Conservation (phyloP, 2,329 filamentous ascomycete species). For the Trichoderma gracile region DNA sequence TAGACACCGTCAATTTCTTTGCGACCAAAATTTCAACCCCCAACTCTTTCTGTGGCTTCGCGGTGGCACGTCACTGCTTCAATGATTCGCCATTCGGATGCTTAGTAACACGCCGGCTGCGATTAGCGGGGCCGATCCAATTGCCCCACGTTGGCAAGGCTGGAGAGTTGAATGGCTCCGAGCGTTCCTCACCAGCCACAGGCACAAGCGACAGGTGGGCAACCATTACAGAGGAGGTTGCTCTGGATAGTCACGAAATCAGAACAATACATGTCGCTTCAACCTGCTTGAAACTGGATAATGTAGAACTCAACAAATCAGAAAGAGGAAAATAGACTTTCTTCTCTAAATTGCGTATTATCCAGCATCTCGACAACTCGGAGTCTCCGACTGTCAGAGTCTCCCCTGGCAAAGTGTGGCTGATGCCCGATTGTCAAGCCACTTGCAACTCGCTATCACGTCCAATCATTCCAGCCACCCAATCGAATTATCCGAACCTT, state of each 20-base stretch:
- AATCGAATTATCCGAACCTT: constrained; percentile 23
- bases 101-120: neutral
- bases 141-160: constrained; percentile 23
- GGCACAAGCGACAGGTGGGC: neutral
- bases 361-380: neutral
- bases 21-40: neutral
- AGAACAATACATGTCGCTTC: too few relatives aligned
- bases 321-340: too few relatives aligned
- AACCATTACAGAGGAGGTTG: neutral
- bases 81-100: constrained; percentile 4
- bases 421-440: constrained; percentile 3
- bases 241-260: too few relatives aligned
- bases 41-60: neutral
- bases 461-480: neutral
- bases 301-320: too few relatives aligned
- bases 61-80: constrained; percentile 1
- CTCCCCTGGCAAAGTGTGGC: constrained; percentile 10
- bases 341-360: too few relatives aligned
- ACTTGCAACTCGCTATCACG: neutral
- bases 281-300: too few relatives aligned
- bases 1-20: too few relatives aligned
- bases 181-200: constrained; percentile 21
- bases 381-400: constrained; percentile 1
- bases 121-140: constrained; percentile 16
- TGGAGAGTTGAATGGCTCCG: constrained; percentile 22